Percentiles rank a stretch among this genome's conserved stretches.
These are phyloP conservation scores for Fusarium chuoi DNA, from an alignment of 2,329 filamentous ascomycete genomes.

Conservation along the genomic window DNA sequence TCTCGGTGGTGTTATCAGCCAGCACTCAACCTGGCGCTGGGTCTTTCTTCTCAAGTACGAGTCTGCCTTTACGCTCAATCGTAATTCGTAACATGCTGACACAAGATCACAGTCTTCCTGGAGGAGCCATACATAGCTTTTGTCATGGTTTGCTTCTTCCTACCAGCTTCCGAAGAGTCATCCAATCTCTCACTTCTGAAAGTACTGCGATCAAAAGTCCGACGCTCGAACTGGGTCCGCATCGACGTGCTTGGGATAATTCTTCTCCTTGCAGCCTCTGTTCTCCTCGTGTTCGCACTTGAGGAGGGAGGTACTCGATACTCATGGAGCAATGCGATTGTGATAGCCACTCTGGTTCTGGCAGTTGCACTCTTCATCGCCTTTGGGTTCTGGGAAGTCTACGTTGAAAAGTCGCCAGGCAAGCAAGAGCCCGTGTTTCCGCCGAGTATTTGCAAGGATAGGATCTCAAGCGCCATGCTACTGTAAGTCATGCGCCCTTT, in stretches of 20 bases:
- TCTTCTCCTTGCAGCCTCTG: neutral
- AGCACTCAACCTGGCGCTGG: constrained; percentile 14
- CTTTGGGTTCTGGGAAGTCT: neutral
- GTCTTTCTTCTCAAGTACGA: constrained; percentile 12
- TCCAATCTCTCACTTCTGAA: neutral
- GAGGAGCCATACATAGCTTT: neutral
- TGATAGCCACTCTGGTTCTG: neutral
- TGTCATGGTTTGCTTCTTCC: neutral
- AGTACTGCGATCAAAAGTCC: neutral
- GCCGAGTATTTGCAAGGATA: constrained; percentile 9
- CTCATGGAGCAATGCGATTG: neutral
- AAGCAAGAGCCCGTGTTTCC: constrained; percentile 8
- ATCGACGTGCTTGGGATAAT: neutral
- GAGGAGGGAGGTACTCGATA: constrained; percentile 6
- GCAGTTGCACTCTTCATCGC: neutral
- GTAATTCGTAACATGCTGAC: neutral
- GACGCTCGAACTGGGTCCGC: neutral
- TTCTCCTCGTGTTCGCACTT: neutral
- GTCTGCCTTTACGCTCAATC: fast-evolving
- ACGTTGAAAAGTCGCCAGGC: neutral
- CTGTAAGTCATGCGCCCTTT: neutral
- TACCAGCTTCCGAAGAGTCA: constrained; percentile 1
- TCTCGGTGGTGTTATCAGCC: neutral
- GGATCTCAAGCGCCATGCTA: constrained; percentile 6
- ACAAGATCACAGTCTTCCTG: neutral